Evolutionary conservation across 1,284 basidiomycete genomes (phyloP), one percentile per base, ranked within the genome.

Genomic region (Cerioporus squamosus): DNA sequence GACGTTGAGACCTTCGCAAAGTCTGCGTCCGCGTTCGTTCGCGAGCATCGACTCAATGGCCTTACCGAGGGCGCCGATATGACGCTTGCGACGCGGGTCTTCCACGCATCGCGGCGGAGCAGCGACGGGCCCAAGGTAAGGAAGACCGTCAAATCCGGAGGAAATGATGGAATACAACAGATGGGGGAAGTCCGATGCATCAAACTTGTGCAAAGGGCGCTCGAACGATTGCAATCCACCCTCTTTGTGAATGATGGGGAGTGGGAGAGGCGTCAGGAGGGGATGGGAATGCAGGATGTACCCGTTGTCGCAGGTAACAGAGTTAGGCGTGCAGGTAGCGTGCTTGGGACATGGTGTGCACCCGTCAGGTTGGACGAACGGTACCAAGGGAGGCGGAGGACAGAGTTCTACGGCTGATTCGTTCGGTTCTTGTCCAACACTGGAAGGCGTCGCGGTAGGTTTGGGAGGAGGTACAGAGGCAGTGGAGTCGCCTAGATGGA

Each of bases 341-440:
- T 95, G 91, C 48, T 83, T 79, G 12, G 96, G 96, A 71, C 95
- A 98, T 15, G 87, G 84, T 2, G 91, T 88, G 75, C 95, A 98
- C n/a, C 80, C 69, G 31, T 85, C 79, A 0, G 94, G 88, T 55
- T 79, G 81, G 31, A 84, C 83, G 38, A 89, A 65, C 18, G 86
- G 85, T 39, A 86, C 53, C 31, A 90, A 64, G 7, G 83, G 78
- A 26, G 80, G 76, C 48, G 81, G 72, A 45, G 88, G 81, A 71
- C 86, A 87, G 14, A 77, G 70, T 57, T 73, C 75, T 54, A 76
- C 74, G 20, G 70, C 44, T 44, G 52, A 31, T 7, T 20, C 49
- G 44, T 58, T 29, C 10, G 62, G 48, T 2, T 29, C 46, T 3
- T 55, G 51, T 7, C 40, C 24, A 12, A 51, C 46, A 12, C 17